Conservation (phyloP, 129 eudicot species). For the Artemisia argyi region DNA sequence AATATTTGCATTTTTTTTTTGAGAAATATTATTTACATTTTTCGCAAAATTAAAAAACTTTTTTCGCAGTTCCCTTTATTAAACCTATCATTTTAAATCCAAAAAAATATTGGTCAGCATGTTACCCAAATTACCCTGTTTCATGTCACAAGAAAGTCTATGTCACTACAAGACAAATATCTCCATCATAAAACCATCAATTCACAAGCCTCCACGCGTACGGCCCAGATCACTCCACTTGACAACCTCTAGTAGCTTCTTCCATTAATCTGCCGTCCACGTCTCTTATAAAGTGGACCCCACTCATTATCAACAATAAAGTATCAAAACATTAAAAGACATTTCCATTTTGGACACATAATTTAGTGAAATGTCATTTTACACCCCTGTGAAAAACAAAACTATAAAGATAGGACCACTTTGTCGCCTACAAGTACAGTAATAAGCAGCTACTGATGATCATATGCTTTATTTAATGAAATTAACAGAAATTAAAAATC, state of each 20-base stretch:
- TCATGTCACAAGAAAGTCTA: slow-evolving; percentile 25
- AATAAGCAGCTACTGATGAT: slow-evolving; percentile 18
- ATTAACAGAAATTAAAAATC: neutral
- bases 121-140: neutral
- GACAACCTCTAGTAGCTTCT: slow-evolving; percentile 36
- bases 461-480: slow-evolving; percentile 14
- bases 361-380: neutral
- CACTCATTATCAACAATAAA: slow-evolving; percentile 29
- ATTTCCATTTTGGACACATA: slow-evolving; percentile 11
- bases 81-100: too few species aligned
- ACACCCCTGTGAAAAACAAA: slow-evolving; percentile 11
- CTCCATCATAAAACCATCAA: slow-evolving; percentile 19
- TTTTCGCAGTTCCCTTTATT: too few species aligned
- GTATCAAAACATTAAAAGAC: neutral
- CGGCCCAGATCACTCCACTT: slow-evolving; percentile 45
- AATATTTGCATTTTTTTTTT: too few species aligned
- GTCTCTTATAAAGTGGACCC: slow-evolving; percentile 44
- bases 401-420: slow-evolving; percentile 17
- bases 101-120: too few species aligned
- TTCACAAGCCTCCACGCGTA: slow-evolving; percentile 39
- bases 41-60: too few species aligned
- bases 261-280: slow-evolving; percentile 49
- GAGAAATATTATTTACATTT: too few species aligned
- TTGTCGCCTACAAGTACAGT: slow-evolving; percentile 36
- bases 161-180: slow-evolving; percentile 33